phyloP scores from a whole-genome alignment of 1,139 yeast genomes.

The Hansenula sp. region DNA sequence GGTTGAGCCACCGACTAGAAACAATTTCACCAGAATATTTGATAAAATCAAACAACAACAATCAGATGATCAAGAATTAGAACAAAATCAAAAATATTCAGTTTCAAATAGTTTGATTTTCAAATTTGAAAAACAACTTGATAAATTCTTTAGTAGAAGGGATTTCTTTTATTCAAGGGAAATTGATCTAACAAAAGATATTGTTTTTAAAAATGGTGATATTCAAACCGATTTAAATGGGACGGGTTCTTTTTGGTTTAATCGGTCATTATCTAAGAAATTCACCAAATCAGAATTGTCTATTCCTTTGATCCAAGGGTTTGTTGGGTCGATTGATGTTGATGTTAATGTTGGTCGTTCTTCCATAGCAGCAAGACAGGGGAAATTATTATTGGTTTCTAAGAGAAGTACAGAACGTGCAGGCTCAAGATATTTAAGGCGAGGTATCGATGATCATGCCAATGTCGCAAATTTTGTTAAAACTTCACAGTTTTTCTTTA shows the following conservation, averaged over 20 bases:
- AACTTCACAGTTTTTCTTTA: slow-evolving; percentile 32
- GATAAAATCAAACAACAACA: slow-evolving; percentile 5
- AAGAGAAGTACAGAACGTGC: slow-evolving; percentile 36
- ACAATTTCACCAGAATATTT: slow-evolving; percentile 1
- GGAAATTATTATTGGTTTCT: slow-evolving; percentile 27
- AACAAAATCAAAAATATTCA: slow-evolving; percentile 2
- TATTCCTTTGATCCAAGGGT: slow-evolving; percentile 34
- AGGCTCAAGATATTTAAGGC: slow-evolving; percentile 41
- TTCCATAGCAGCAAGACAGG: slow-evolving; percentile 6
- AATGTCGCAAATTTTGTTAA: slow-evolving; percentile 45
- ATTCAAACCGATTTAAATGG: not conserved
- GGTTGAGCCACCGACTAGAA: not conserved
- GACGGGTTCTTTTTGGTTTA: slow-evolving; percentile 28
- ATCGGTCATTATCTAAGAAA: slow-evolving; percentile 21
- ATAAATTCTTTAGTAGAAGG: slow-evolving; percentile 12
- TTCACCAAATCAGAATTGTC: slow-evolving; percentile 22
- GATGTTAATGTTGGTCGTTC: slow-evolving; percentile 7
- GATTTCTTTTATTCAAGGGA: slow-evolving; percentile 22
- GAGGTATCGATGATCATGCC: slow-evolving; percentile 40
- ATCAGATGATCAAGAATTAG: slow-evolving; percentile 3
- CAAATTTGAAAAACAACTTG: slow-evolving; percentile 20
- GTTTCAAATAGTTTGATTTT: slow-evolving; percentile 15
- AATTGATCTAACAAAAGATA: slow-evolving; percentile 15
- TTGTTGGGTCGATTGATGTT: slow-evolving; percentile 23
- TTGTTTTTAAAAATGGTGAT: slow-evolving; percentile 10